Conservation (phyloP, 2,329 filamentous ascomycete genomes). For the Aspergillus sp. region DNA sequence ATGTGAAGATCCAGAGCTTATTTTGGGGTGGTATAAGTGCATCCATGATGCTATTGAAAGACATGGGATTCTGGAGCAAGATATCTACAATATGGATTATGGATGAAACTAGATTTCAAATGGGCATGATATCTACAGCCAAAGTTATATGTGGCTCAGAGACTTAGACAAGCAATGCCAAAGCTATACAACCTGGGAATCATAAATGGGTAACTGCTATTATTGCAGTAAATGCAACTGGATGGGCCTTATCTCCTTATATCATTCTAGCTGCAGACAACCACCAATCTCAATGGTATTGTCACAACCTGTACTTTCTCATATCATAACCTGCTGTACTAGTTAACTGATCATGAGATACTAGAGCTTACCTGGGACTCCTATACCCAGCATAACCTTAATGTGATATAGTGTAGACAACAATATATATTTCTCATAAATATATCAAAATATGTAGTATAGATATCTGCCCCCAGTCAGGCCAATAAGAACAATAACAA, state of each 20-base stretch:
- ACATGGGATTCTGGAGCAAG: background rate
- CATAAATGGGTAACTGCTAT: slow-evolving; percentile 9
- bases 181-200: slow-evolving; percentile 4
- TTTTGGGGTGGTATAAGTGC: background rate
- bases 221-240: slow-evolving; percentile 4
- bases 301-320: too few relatives aligned
- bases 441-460: too few relatives aligned
- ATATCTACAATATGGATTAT: slow-evolving; percentile 6
- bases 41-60: slow-evolving; percentile 1
- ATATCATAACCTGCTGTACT: too few relatives aligned
- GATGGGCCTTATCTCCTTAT: background rate
- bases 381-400: too few relatives aligned
- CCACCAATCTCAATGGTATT: background rate
- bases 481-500: too few relatives aligned
- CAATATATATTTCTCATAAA: too few relatives aligned
- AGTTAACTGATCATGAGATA: too few relatives aligned
- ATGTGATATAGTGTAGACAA: too few relatives aligned
- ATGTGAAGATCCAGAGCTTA: slow-evolving; percentile 3
- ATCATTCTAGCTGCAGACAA: slow-evolving; percentile 1
- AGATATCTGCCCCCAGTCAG: too few relatives aligned
- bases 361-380: too few relatives aligned
- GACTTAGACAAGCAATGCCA: slow-evolving; percentile 1
- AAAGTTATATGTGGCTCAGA: slow-evolving; percentile 8
- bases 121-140: slow-evolving; percentile 1
- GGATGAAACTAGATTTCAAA: too few relatives aligned